Base-by-base conservation (phyloP, 75 land plant species). In the Isoetes taiwanensis region DNA sequence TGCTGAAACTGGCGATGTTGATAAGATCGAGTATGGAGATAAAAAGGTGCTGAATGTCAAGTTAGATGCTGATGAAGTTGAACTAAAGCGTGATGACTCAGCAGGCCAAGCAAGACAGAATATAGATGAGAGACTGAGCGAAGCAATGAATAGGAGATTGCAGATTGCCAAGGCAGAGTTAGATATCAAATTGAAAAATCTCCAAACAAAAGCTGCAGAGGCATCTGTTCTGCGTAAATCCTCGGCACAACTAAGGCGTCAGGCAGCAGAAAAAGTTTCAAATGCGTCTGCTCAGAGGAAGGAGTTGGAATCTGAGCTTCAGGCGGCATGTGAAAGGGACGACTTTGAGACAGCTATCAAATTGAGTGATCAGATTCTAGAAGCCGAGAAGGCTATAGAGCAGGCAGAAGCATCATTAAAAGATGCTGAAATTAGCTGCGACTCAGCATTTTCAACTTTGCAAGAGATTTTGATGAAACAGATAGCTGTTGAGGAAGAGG, bases 301-400 rank as follows among this genome's bases (percentile, higher is more conserved):
- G 52, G 76, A 77, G 19, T 61, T 86, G 34, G 91, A 86, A 57
- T 74, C 46, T 67, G 62, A 80, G 58, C 69, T 86, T 5, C 80
- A 83, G 24, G 80, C 66, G 21, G 87, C 91, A 0, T 86, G 91
- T 30, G 91, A 86, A 61, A 77, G 64, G 2, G 91, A 86, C 41
- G 87, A 86, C 57, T 86, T 86, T 72, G 91, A 86, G 56, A 72
- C 20, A 41, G 91, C 91, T 6, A 83, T 82, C 32, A 69, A 35
- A 16, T 46, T 85, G 11, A 82, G 81, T 43, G 73, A 79, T 62
- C 56, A 43, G 41, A 58, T 85, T 24, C 59, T 64, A 3, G 59
- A 30, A 19, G 74, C 67, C 0, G 87, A 86, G 57, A 58, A 62
- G 33, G 67, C 67, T 41, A 70, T 65, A 35, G 56, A 69, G 28